phyloP scores from a whole-genome alignment of 2,329 filamentous ascomycete genomes.

The Phyllosticta paracitricarpa region DNA sequence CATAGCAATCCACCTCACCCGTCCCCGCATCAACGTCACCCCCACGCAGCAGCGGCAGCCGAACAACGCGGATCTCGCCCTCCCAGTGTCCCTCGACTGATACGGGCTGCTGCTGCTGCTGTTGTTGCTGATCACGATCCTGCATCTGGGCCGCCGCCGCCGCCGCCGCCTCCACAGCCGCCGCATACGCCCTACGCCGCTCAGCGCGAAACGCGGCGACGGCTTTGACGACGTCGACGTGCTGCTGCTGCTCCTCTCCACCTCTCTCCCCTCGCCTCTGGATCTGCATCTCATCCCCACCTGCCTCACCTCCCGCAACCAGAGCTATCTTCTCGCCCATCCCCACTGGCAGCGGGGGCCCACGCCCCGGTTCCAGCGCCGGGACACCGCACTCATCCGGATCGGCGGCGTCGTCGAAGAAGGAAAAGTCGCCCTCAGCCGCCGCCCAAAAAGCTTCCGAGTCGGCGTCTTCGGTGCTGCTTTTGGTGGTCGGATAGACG shows the following conservation, averaged over 20 bases:
- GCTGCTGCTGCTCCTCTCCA: slow-evolving; percentile 10
- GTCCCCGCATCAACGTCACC: slow-evolving; percentile 15
- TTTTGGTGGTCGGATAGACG: slow-evolving; percentile 35
- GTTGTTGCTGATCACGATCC: too few species aligned
- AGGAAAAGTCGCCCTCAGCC: slow-evolving; percentile 50
- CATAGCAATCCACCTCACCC: slow-evolving; percentile 40
- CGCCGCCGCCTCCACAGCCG: slow-evolving; percentile 18
- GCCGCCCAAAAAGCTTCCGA: slow-evolving; percentile 51
- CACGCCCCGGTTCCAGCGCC: slow-evolving; percentile 33
- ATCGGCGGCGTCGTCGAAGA: slow-evolving; percentile 39
- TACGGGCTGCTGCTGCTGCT: slow-evolving; percentile 8
- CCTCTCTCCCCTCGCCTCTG: background rate
- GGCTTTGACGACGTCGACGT: slow-evolving; percentile 43
- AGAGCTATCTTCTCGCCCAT: slow-evolving; percentile 32
- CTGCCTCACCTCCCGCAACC: too few species aligned
- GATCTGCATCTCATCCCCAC: slow-evolving; percentile 7
- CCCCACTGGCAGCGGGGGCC: slow-evolving; percentile 36
- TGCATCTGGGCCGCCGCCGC: slow-evolving; percentile 12
- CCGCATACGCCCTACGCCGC: slow-evolving; percentile 41
- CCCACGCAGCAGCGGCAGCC: slow-evolving; percentile 31
- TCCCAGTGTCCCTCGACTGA: slow-evolving; percentile 49
- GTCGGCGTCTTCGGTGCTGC: slow-evolving; percentile 49
- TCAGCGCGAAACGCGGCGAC: slow-evolving; percentile 45
- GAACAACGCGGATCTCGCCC: slow-evolving; percentile 48
- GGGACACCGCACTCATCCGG: slow-evolving; percentile 43